A percentile compares a stretch with the other conserved stretches of the same genome.
Evolutionary conservation across 257 asterid genomes (phyloP).

Genomic region (Nemophila menziesii): DNA sequence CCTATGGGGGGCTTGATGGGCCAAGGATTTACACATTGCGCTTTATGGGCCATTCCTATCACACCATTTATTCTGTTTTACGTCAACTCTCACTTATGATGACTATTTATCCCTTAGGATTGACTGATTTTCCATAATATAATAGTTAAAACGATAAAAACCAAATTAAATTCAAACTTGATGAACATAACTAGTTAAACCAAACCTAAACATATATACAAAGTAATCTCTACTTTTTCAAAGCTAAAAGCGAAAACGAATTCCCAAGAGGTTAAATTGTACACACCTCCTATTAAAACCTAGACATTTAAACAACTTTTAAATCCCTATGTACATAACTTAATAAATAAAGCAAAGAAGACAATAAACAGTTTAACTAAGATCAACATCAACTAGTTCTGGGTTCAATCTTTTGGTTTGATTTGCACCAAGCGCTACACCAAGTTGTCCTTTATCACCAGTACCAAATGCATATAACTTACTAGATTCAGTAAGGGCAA

Average conservation of each 20-base stretch:
- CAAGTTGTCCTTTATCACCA: constrained; percentile 96
- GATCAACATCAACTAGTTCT: constrained; percentile 62
- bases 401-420: constrained; percentile 77
- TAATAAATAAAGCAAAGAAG: constrained; percentile 9
- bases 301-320: constrained; percentile 20
- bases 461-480: constrained; percentile 92
- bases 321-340: constrained; percentile 29
- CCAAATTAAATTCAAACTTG: neutral
- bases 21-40: too few species aligned
- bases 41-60: too few species aligned
- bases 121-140: too few species aligned
- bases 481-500: constrained; percentile 82
- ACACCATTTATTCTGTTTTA: too few species aligned
- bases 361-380: constrained; percentile 25
- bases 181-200: neutral
- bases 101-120: too few species aligned
- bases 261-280: constrained; percentile 16
- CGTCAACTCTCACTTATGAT: too few species aligned
- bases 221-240: neutral
- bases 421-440: constrained; percentile 53
- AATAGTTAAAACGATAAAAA: too few species aligned
- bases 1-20: too few species aligned
- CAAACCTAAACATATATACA: neutral
- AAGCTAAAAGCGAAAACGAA: neutral
- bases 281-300: constrained; percentile 14